Percentiles rank a stretch among this genome's conserved stretches.
Evolutionary conservation across 2,329 filamentous ascomycete species (phyloP).

Genomic region (Diaporthe destruens): DNA sequence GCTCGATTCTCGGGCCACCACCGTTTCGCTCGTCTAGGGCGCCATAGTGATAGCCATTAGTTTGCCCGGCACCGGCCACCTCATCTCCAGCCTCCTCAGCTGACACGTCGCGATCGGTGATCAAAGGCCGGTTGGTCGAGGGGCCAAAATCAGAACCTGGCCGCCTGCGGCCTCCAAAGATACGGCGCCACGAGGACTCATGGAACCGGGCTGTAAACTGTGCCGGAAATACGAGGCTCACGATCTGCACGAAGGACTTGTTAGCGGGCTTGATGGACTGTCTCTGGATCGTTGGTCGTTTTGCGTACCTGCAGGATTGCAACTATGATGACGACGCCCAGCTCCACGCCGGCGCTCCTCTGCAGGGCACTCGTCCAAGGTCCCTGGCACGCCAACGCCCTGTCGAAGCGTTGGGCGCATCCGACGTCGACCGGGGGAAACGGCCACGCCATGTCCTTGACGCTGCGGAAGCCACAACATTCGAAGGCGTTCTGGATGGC

Average conservation of each 20-base stretch:
- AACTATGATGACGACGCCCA: conserved; percentile 65
- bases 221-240: conserved; percentile 28
- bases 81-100: conserved; percentile 39
- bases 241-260: background rate
- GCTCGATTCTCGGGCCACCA: conserved; percentile 29
- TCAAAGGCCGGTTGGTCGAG: conserved; percentile 27
- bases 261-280: background rate
- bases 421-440: conserved; percentile 57
- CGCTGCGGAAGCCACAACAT: conserved; percentile 74
- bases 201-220: background rate
- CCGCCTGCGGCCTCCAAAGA: background rate
- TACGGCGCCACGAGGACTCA: conserved; percentile 18
- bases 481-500: conserved; percentile 74
- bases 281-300: background rate
- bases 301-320: conserved; percentile 66
- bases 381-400: conserved; percentile 61
- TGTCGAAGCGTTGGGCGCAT: conserved; percentile 62
- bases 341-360: conserved; percentile 64
- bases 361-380: conserved; percentile 70
- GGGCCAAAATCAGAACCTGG: background rate
- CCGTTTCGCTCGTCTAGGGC: conserved; percentile 8
- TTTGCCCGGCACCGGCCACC: background rate
- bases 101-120: conserved; percentile 25
- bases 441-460: conserved; percentile 73
- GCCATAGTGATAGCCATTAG: conserved; percentile 32